Conservation (phyloP, 768 basidiomycete genomes). For the Gyrodon lividus region DNA sequence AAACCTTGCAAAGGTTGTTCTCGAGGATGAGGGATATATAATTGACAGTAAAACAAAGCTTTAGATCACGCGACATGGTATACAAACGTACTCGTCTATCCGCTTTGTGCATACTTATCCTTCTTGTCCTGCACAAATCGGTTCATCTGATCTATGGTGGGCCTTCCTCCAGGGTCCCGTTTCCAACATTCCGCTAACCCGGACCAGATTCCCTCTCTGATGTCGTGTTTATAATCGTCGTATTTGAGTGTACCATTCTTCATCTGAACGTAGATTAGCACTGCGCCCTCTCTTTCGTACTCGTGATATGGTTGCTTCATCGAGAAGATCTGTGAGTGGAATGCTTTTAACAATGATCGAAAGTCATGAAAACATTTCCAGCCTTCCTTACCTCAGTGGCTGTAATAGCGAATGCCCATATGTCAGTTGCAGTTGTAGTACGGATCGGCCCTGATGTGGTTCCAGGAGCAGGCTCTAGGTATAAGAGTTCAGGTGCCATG, state of each 20-base stretch:
- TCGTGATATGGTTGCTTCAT: constrained; percentile 19
- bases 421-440: constrained; percentile 30
- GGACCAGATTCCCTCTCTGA: constrained; percentile 19
- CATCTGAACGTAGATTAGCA: constrained; percentile 17
- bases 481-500: constrained; percentile 39
- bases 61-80: constrained; percentile 8
- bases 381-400: constrained; percentile 31
- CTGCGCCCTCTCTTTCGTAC: constrained; percentile 9
- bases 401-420: constrained; percentile 39
- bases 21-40: constrained; percentile 52
- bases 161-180: constrained; percentile 8
- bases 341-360: neutral
- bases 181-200: constrained; percentile 21
- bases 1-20: constrained; percentile 52
- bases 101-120: constrained; percentile 9
- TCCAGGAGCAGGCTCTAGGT: constrained; percentile 7
- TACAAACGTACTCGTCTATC: neutral
- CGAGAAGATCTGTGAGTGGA: constrained; percentile 23
- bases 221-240: constrained; percentile 18
- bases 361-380: neutral
- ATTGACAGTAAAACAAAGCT: constrained; percentile 27
- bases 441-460: constrained; percentile 14
- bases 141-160: constrained; percentile 12
- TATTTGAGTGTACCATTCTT: constrained; percentile 13
- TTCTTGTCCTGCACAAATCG: constrained; percentile 22